A percentile compares a stretch with the other conserved stretches of the same genome.
These are phyloP conservation scores for Solioccasus polychromus DNA, from an alignment of 768 basidiomycete species.

Conservation along the genomic window DNA sequence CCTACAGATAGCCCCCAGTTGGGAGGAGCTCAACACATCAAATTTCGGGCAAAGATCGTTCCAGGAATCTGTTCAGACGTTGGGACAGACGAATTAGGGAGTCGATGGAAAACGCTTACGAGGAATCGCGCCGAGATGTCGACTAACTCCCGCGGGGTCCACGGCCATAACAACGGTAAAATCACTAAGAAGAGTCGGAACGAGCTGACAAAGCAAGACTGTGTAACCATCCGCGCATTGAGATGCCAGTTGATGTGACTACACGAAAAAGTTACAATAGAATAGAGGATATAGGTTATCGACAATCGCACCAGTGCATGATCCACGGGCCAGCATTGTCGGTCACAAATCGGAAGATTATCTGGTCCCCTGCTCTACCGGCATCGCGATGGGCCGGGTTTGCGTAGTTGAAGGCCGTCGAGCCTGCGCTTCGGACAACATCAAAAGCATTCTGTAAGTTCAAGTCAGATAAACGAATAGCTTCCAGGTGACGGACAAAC, in stretches of 20 bases:
- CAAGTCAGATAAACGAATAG: neutral
- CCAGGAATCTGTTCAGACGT: constrained; percentile 20
- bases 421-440: constrained; percentile 33
- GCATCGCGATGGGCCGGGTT: constrained; percentile 38
- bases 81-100: neutral
- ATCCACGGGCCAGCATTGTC: constrained; percentile 66
- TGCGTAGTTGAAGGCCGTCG: constrained; percentile 29
- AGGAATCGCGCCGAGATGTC: constrained; percentile 16
- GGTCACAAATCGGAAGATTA: constrained; percentile 54
- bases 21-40: constrained; percentile 15
- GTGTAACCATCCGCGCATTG: constrained; percentile 12
- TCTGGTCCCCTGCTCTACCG: constrained; percentile 36
- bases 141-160: too few species aligned
- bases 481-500: constrained; percentile 10
- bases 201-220: neutral
- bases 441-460: constrained; percentile 38
- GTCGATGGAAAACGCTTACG: constrained; percentile 7
- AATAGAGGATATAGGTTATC: too few species aligned
- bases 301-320: too few species aligned
- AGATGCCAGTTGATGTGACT: too few species aligned
- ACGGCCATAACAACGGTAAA: too few species aligned
- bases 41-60: constrained; percentile 24
- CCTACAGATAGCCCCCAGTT: too few species aligned
- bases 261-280: too few species aligned
- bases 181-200: constrained; percentile 12